These are phyloP conservation scores for Cordyceps farinosa DNA, from an alignment of 2,329 filamentous ascomycete species.

Conservation along the genomic window DNA sequence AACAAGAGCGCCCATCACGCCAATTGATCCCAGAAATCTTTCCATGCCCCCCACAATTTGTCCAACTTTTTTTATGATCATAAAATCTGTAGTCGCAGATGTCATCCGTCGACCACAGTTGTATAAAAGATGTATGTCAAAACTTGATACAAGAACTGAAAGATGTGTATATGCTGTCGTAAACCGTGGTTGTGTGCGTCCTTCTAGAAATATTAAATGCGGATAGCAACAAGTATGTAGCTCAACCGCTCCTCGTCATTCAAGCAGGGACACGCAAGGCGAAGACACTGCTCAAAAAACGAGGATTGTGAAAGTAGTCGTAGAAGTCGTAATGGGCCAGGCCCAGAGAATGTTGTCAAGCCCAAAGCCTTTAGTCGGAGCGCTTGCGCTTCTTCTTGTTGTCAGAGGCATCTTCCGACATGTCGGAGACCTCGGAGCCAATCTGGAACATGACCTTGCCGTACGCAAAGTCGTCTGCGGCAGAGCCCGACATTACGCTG, in stretches of 20 bases:
- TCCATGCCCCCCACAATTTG: constrained; percentile 24
- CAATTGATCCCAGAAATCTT: constrained; percentile 24
- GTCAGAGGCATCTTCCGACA: constrained; percentile 50
- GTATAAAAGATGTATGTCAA: constrained; percentile 30
- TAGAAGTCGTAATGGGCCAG: constrained; percentile 16
- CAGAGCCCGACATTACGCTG: constrained; percentile 40
- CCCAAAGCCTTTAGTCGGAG: constrained; percentile 48
- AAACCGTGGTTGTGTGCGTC: constrained; percentile 14
- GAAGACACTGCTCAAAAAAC: not conserved
- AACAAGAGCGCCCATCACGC: constrained; percentile 28
- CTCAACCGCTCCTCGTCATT: not conserved
- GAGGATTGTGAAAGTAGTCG: constrained; percentile 7
- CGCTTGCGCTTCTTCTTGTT: constrained; percentile 69
- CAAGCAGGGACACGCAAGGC: not conserved
- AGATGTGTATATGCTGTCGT: constrained; percentile 25
- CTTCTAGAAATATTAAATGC: constrained; percentile 9
- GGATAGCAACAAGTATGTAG: not conserved
- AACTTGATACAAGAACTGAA: constrained; percentile 45
- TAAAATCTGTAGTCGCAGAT: constrained; percentile 21
- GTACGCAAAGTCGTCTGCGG: constrained; percentile 63
- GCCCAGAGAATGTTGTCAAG: constrained; percentile 3
- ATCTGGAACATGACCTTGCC: constrained; percentile 81
- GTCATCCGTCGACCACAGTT: constrained; percentile 25
- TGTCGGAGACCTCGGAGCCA: constrained; percentile 66
- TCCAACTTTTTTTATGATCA: constrained; percentile 31